Conservation (phyloP, 257 asterid species). For the Pogostemon cablin region DNA sequence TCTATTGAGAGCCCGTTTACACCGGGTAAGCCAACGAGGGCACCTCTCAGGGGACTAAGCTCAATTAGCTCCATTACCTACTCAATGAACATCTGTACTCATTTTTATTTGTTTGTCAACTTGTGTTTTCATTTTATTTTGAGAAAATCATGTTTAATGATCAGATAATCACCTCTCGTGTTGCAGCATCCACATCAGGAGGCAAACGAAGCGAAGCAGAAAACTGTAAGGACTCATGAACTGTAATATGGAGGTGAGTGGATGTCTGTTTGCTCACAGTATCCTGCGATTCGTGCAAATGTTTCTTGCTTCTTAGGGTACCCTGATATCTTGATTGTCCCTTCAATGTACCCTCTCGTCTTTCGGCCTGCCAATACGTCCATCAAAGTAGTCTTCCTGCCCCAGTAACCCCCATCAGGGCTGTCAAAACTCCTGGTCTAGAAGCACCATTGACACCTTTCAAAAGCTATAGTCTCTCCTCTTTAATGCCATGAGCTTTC, state of each 20-base stretch:
- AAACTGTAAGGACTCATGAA: slow-evolving; percentile 63
- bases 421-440: slow-evolving; percentile 82
- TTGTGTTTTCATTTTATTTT: not conserved
- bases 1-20: slow-evolving; percentile 83
- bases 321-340: slow-evolving; percentile 72
- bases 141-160: not conserved
- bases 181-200: slow-evolving; percentile 54
- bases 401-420: slow-evolving; percentile 83
- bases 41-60: slow-evolving; percentile 57
- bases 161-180: slow-evolving; percentile 48
- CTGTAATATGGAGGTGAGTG: slow-evolving; percentile 86
- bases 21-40: slow-evolving; percentile 83
- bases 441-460: slow-evolving; percentile 82
- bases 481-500: slow-evolving; percentile 59
- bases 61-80: slow-evolving; percentile 84
- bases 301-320: slow-evolving; percentile 73
- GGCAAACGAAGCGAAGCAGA: slow-evolving; percentile 83
- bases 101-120: slow-evolving; percentile 1
- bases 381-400: slow-evolving; percentile 85
- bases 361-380: slow-evolving; percentile 81
- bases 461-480: slow-evolving; percentile 61
- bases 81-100: slow-evolving; percentile 68
- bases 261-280: slow-evolving; percentile 83
- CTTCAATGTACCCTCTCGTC: slow-evolving; percentile 76
- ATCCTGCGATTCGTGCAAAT: slow-evolving; percentile 78